Conservation (phyloP, 129 eudicot genomes). For the Saposhnikovia divaricata region DNA sequence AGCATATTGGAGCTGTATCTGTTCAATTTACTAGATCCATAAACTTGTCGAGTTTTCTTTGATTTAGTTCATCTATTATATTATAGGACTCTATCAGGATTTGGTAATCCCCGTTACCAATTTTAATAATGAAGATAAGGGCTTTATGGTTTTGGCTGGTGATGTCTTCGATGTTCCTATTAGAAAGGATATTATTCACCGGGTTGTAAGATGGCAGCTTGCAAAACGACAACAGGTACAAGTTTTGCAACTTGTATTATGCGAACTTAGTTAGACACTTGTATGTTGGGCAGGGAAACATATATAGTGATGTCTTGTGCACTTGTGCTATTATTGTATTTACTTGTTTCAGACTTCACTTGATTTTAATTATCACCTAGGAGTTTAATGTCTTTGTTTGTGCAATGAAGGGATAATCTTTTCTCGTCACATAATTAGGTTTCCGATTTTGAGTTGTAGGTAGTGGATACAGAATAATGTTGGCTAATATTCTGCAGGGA, state of each 20-base stretch:
- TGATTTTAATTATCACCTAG: not conserved
- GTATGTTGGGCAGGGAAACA: not conserved
- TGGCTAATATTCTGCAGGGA: conserved; percentile 42
- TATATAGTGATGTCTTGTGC: not conserved
- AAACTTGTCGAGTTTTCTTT: not conserved
- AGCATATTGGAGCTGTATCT: not conserved
- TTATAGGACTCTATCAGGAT: conserved; percentile 67
- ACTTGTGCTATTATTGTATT: not conserved
- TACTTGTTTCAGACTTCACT: not conserved
- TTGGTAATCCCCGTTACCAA: conserved; percentile 78
- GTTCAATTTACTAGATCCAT: not conserved
- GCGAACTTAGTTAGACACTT: not conserved
- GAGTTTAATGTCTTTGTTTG: not conserved
- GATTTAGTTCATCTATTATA: conserved; percentile 12
- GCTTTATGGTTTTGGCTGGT: conserved; percentile 80
- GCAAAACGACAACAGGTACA: conserved; percentile 87
- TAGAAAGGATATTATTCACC: conserved; percentile 88
- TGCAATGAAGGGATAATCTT: not conserved
- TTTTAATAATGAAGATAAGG: conserved; percentile 76
- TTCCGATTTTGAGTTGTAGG: not conserved
- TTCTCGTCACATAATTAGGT: not conserved
- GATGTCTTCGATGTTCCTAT: conserved; percentile 96
- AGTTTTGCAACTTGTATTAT: not conserved
- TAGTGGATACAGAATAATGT: not conserved
- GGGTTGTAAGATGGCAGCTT: conserved; percentile 90